A percentile compares a stretch with the other conserved stretches of the same genome.
Evolutionary conservation across 2,329 filamentous ascomycete species (phyloP).

Genomic region (Arthrinium phaeospermum): DNA sequence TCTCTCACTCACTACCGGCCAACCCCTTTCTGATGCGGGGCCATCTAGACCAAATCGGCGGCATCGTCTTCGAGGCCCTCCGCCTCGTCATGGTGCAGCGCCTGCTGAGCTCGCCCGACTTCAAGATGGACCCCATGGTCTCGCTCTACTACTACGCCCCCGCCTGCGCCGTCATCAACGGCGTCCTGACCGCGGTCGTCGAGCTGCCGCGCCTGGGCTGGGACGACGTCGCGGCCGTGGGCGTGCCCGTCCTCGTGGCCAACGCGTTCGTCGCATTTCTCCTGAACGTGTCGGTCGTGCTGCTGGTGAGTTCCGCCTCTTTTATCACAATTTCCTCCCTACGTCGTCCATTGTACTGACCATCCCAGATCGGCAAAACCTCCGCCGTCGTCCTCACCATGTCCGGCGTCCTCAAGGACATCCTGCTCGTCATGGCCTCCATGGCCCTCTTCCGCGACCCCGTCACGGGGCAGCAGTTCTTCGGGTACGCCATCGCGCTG

Average conservation of each 20-base stretch:
- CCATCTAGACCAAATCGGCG: slow-evolving; percentile 69
- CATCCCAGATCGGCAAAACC: slow-evolving; percentile 67
- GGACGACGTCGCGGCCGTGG: slow-evolving; percentile 69
- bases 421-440: slow-evolving; percentile 70
- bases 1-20: not conserved
- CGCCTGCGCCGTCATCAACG: slow-evolving; percentile 83
- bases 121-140: slow-evolving; percentile 90
- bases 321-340: no score
- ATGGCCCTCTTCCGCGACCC: slow-evolving; percentile 72
- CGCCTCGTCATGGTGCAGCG: slow-evolving; percentile 87
- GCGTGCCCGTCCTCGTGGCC: slow-evolving; percentile 67
- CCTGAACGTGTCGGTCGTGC: slow-evolving; percentile 83
- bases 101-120: slow-evolving; percentile 75
- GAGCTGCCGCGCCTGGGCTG: slow-evolving; percentile 72
- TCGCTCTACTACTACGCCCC: slow-evolving; percentile 91
- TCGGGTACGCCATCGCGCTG: slow-evolving; percentile 70
- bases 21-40: not conserved
- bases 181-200: slow-evolving; percentile 69
- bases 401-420: slow-evolving; percentile 75
- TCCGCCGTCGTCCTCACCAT: slow-evolving; percentile 75
- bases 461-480: slow-evolving; percentile 68
- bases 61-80: slow-evolving; percentile 81
- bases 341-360: no score
- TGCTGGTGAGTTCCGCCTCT: slow-evolving; percentile 67
- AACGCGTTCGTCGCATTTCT: slow-evolving; percentile 81